Evolutionary conservation across 768 basidiomycete species (phyloP).

Genomic region (Udeniomyces megalosporus): DNA sequence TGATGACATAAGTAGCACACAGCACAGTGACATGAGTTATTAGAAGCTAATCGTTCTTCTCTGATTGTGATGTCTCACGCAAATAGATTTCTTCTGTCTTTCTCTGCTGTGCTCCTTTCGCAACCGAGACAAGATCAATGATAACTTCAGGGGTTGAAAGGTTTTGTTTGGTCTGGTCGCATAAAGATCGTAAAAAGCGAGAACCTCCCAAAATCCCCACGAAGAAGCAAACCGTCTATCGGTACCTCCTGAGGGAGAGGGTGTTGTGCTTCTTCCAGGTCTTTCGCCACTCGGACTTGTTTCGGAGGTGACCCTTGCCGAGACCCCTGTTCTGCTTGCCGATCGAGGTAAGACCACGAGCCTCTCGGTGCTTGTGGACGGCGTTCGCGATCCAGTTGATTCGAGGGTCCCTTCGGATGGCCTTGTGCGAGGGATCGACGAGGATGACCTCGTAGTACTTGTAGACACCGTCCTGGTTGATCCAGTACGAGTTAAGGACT

Average conservation of each 20-base stretch:
- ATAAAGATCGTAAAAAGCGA: too few relatives aligned
- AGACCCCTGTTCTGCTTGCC: constrained; percentile 88
- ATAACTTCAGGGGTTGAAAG: too few relatives aligned
- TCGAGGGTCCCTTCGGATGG: constrained; percentile 83
- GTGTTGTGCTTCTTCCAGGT: constrained; percentile 99
- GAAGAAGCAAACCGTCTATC: too few relatives aligned
- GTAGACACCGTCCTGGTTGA: constrained; percentile 44
- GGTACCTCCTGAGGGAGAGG: constrained; percentile 22
- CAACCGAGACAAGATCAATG: too few relatives aligned
- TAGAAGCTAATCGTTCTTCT: too few relatives aligned
- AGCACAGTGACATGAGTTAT: too few relatives aligned
- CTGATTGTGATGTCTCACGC: too few relatives aligned
- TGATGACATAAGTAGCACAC: too few relatives aligned
- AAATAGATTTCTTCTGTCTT: too few relatives aligned
- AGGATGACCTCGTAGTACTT: constrained; percentile 94
- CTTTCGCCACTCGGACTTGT: constrained; percentile 68
- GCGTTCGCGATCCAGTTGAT: constrained; percentile 99
- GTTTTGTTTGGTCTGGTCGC: too few relatives aligned
- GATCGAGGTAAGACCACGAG: constrained; percentile 88
- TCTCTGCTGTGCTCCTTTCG: too few relatives aligned
- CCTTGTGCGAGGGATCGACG: constrained; percentile 48
- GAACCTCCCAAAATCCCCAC: too few relatives aligned
- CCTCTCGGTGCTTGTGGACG: constrained; percentile 96
- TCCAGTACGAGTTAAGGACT: constrained; percentile 72
- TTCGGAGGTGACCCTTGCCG: constrained; percentile 88